These are phyloP conservation scores for Beta vulgaris DNA, from an alignment of 148 eudicot species.

Conservation along the genomic window DNA sequence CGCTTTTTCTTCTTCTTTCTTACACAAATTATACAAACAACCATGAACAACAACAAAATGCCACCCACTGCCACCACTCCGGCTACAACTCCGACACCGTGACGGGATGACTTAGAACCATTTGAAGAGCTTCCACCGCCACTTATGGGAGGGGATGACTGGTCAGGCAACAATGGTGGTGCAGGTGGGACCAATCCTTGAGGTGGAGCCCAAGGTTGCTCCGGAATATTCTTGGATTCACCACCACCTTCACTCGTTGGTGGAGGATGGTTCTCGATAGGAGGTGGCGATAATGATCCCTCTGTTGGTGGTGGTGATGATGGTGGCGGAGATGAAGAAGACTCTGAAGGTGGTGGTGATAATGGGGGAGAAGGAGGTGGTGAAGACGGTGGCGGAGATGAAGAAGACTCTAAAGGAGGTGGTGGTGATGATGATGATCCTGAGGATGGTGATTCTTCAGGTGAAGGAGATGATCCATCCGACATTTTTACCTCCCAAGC, in stretches of 20 bases:
- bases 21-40: conserved; percentile 20
- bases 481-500: conserved; percentile 19
- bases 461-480: conserved; percentile 21
- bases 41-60: conserved; percentile 22
- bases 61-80: conserved; percentile 28
- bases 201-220: conserved; percentile 7
- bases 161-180: conserved; percentile 4
- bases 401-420: background rate
- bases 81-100: conserved; percentile 6
- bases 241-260: background rate
- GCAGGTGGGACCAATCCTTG: background rate
- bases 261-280: conserved; percentile 1
- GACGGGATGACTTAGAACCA: too few relatives aligned
- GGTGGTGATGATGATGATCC: conserved; percentile 21
- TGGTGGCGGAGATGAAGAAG: conserved; percentile 9
- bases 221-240: background rate
- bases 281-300: conserved; percentile 2
- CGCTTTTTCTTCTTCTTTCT: conserved; percentile 41
- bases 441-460: conserved; percentile 11
- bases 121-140: background rate
- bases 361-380: conserved; percentile 24
- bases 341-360: background rate
- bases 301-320: background rate
- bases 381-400: conserved; percentile 6
- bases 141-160: background rate